Evolutionary conservation across 75 land plant species (phyloP).

Genomic region (Pinus tabuliformis): DNA sequence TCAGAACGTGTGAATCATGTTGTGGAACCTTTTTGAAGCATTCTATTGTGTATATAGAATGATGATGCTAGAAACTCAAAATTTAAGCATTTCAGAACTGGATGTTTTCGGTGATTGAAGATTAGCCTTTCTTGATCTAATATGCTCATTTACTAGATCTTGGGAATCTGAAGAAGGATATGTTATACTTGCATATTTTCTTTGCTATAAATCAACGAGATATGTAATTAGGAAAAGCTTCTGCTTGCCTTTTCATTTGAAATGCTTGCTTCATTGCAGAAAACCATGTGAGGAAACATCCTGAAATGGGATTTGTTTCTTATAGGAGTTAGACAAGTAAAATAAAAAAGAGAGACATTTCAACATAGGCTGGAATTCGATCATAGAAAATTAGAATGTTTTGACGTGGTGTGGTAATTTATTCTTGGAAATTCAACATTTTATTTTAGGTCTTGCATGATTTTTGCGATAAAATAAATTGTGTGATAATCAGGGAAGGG

Average conservation of each 20-base stretch:
- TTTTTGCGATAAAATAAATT: slow-evolving; percentile 5
- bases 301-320: no score
- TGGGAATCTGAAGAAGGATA: no score
- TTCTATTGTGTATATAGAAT: neutral
- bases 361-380: neutral
- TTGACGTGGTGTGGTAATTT: neutral
- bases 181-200: no score
- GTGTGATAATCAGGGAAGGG: slow-evolving; percentile 54
- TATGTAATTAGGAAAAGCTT: neutral
- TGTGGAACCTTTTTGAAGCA: neutral
- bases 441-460: neutral
- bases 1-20: neutral
- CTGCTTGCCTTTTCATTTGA: neutral
- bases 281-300: neutral
- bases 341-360: neutral
- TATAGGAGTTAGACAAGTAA: neutral
- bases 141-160: no score
- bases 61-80: neutral
- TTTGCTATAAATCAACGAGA: neutral
- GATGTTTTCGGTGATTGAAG: no score
- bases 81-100: no score
- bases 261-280: no score
- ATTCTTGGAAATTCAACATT: slow-evolving; percentile 1
- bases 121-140: no score
- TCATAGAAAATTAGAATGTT: neutral